Conservation (phyloP, 2,329 filamentous ascomycete species). For the Fusarium sp. region DNA sequence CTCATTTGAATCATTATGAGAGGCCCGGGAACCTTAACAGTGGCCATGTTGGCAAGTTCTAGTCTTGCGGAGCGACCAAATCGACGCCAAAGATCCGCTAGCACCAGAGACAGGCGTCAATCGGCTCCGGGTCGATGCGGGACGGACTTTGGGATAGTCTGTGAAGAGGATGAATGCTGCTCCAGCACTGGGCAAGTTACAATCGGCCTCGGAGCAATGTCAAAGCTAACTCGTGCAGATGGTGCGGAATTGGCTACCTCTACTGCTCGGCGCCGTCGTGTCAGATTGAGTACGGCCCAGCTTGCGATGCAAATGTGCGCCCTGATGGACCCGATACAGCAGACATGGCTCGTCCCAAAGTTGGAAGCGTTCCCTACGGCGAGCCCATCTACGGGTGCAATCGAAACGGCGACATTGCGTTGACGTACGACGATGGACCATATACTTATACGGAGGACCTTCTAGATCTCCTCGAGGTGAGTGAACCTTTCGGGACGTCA, state of each 20-base stretch:
- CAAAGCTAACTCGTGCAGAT: conserved; percentile 54
- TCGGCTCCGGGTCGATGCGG: conserved; percentile 62
- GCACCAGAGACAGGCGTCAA: conserved; percentile 27
- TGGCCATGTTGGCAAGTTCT: conserved; percentile 21
- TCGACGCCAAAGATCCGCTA: background rate
- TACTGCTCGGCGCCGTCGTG: conserved; percentile 76
- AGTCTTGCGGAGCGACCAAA: conserved; percentile 5
- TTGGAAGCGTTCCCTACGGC: conserved; percentile 71
- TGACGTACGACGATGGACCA: conserved; percentile 65
- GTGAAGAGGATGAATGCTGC: conserved; percentile 57
- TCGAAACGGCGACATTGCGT: conserved; percentile 56
- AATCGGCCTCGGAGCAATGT: background rate
- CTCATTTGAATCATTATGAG: conserved; percentile 42
- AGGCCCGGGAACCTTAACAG: background rate
- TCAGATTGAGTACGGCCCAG: conserved; percentile 72
- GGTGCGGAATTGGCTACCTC: conserved; percentile 68
- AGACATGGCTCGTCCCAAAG: conserved; percentile 64
- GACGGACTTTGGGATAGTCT: conserved; percentile 54
- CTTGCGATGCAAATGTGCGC: conserved; percentile 73
- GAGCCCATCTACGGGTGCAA: conserved; percentile 63
- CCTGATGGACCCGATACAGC: conserved; percentile 68
- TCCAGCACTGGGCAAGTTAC: conserved; percentile 59
- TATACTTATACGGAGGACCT: conserved; percentile 60
- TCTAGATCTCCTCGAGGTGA: conserved; percentile 55
- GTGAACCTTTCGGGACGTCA: background rate